Base-by-base conservation (phyloP, 345 rosid species). In the Theobroma cacao region DNA sequence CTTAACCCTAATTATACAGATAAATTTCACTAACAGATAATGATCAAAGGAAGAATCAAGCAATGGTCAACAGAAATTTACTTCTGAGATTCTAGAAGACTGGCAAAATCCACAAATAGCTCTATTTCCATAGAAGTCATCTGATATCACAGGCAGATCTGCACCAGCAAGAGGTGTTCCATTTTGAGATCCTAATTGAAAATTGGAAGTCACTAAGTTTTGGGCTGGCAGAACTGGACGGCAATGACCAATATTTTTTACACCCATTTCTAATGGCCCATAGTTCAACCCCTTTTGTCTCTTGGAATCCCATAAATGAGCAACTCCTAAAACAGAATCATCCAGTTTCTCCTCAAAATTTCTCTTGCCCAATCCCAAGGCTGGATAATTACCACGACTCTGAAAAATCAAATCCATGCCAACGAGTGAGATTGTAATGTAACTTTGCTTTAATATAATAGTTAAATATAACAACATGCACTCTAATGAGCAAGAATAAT, bases 21-120 rank as follows among this genome's bases (percentile, higher is more conserved):
- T 30, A 47, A 69, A 48, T 30, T 30, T 20, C 28, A 50, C 33
- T 18, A 30, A 20, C 48, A 48, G 24, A 8, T 10, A 10, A 56
- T 2, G 2, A n/a, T n/a, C n/a, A n/a, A 55, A 55, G 26, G 61
- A 65, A 55, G 0, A 45, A 40, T 10, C 45, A 74, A 22, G 41
- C 11, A 56, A 28, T 5, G 33, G 26, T 6, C n/a, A 26, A 14
- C 20, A 61, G 12, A 38, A 74, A 50, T 17, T 68, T 82, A 93
- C 98, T 93, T 88, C 88, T 30, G 95, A 81, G 72, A 86, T 72
- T 26, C 24, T 83, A 62, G 85, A 80, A 28, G 94, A 84, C 48
- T 85, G 94, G 83, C 98, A 95, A 84, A 95, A 95, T 55, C 82
- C 95, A 88, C 98, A 95, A 38, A 79, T 76, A 34, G 76, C 73